Base-by-base conservation (phyloP, 176 grass and related monocot genomes). In the Typha latifolia region DNA sequence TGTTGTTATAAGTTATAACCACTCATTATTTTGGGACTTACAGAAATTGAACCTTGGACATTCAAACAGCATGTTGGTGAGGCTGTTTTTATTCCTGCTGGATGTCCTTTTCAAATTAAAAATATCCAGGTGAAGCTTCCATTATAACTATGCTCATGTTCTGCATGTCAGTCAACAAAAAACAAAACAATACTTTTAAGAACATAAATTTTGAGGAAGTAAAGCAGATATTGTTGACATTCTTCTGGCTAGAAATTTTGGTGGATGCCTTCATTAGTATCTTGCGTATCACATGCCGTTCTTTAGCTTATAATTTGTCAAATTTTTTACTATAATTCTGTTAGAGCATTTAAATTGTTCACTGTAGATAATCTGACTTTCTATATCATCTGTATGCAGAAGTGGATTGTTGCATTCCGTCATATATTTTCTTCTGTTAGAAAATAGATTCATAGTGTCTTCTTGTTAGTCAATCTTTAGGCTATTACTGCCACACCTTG, bases 51-150 rank as follows among this genome's bases (percentile, higher is more conserved):
- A 69, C 83, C 89, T 47, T 77, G 76, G 83, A 82, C 81, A 55
- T 87, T 99, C 71, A 66, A 77, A 67, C 94, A 99, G 76, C 82
- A 85, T 77, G 64, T 99, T 6, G 85, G 94, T 2, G 94, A 93
- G 68, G 89, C 89, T 86, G 76, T 93, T 76, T 99, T 99, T 70
- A 62, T 93, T 78, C 94, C 94, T 59, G 78, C 94, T 68, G 94
- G 94, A 57, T 99, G 94, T 80, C 82, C 94, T 69, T 99, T 93
- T 76, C 94, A 99, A 89, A 76, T 99, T 66, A 92, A 81, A 81
- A 90, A 87, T 86, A 66, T 93, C 26, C 83, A 73, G 94, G 94
- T 92, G 61, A 88, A 69, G 21, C 61, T 48, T 72, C 53, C 10
- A 18, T 55, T 55, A 55, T n/a, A 55, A 16, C 14, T 55, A 55